phyloP scores from a whole-genome alignment of 179 eudicot genomes.

The Spinacia oleracea region DNA sequence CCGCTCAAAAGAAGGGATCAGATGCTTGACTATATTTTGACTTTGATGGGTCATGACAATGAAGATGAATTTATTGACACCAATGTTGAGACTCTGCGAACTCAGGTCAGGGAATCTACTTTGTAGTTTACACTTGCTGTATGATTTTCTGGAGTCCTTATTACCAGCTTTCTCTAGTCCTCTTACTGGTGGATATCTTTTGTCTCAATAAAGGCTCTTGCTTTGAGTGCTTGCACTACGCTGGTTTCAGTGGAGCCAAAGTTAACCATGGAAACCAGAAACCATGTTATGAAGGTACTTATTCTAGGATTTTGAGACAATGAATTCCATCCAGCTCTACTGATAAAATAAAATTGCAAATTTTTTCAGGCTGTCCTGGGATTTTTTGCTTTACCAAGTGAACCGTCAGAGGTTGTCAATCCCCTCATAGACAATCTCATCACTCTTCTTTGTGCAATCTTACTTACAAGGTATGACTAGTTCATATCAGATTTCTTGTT shows the following conservation, averaged over 20 bases:
- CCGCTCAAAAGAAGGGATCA: constrained; percentile 90
- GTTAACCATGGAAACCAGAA: constrained; percentile 81
- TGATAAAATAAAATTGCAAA: constrained; percentile 10
- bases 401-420: constrained; percentile 76
- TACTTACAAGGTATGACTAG: constrained; percentile 70
- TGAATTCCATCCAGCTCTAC: neutral
- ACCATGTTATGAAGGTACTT: constrained; percentile 81
- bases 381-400: constrained; percentile 85
- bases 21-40: constrained; percentile 84
- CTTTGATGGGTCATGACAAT: constrained; percentile 92
- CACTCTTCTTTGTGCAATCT: constrained; percentile 77
- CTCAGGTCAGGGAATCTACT: constrained; percentile 58
- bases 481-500: neutral
- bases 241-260: constrained; percentile 98
- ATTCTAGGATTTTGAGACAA: neutral
- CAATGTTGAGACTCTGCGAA: constrained; percentile 69
- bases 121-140: neutral
- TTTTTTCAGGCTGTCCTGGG: constrained; percentile 82
- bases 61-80: constrained; percentile 73
- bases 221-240: constrained; percentile 97
- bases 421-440: constrained; percentile 85
- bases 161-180: neutral
- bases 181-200: neutral
- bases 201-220: constrained; percentile 68
- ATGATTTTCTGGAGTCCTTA: neutral